Percentiles rank a stretch among this genome's conserved stretches.
Conservation (phyloP, 2,329 filamentous ascomycete genomes). For the Pseudocercospora fuligena region DNA sequence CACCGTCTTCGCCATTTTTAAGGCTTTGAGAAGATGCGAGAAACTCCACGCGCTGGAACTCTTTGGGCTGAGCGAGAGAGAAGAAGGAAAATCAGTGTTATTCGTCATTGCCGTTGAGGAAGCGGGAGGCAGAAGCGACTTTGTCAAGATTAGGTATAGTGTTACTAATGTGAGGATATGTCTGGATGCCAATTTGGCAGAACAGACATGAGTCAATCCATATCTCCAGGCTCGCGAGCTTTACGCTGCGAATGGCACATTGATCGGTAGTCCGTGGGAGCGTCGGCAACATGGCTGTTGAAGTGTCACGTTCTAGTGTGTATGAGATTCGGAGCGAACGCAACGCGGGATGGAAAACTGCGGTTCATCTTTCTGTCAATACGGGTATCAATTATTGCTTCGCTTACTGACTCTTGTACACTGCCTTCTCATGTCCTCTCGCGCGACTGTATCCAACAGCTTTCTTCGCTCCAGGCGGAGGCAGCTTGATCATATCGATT, state of each 20-base stretch:
- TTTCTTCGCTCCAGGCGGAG: neutral
- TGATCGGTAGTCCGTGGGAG: neutral
- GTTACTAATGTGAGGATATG: too few relatives aligned
- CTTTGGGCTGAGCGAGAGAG: too few relatives aligned
- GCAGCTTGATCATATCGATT: conserved; percentile 4
- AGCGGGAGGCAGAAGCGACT: too few relatives aligned
- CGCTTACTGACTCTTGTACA: conserved; percentile 10
- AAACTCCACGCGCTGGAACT: too few relatives aligned
- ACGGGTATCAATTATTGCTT: neutral
- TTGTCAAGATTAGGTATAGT: too few relatives aligned
- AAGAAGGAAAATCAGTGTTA: too few relatives aligned
- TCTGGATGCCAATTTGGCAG: too few relatives aligned
- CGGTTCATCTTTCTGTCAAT: neutral
- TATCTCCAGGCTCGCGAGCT: neutral
- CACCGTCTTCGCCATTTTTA: too few relatives aligned
- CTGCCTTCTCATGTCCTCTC: neutral
- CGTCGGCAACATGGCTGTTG: neutral
- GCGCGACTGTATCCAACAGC: neutral
- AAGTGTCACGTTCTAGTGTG: neutral
- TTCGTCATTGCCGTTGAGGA: too few relatives aligned
- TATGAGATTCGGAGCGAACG: neutral
- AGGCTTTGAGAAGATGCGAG: too few relatives aligned
- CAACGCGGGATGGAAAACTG: neutral
- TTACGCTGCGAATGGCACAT: neutral
- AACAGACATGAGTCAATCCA: neutral